Percentiles rank a stretch among this genome's conserved stretches.
These are phyloP conservation scores for Ophiostoma piceae DNA, from an alignment of 2,329 filamentous ascomycete genomes.

Conservation along the genomic window DNA sequence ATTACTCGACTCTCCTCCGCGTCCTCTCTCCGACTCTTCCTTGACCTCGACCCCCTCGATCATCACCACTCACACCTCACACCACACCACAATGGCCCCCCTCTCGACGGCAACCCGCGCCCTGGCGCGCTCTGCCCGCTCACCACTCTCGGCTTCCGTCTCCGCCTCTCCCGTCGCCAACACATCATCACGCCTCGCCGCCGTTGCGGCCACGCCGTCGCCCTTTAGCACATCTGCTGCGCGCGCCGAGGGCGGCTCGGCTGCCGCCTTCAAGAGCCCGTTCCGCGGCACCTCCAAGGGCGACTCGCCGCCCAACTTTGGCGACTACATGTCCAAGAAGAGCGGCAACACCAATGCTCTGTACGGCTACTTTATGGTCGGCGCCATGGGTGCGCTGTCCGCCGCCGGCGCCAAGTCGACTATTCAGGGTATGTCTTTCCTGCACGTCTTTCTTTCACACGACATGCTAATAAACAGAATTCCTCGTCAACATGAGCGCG, in stretches of 20 bases:
- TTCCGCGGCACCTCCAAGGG: slow-evolving; percentile 56
- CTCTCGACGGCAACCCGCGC: slow-evolving; percentile 63
- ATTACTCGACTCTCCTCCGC: not conserved
- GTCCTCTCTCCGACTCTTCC: no score
- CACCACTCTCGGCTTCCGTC: slow-evolving; percentile 14
- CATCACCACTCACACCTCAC: slow-evolving; percentile 25
- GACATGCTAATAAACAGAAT: slow-evolving; percentile 57
- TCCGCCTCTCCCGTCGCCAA: slow-evolving; percentile 34
- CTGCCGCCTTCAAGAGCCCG: slow-evolving; percentile 53
- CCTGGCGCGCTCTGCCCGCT: slow-evolving; percentile 52
- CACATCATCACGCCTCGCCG: slow-evolving; percentile 42
- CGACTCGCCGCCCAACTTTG: slow-evolving; percentile 80
- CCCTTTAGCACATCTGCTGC: slow-evolving; percentile 48
- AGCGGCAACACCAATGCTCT: slow-evolving; percentile 70
- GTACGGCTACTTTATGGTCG: slow-evolving; percentile 98
- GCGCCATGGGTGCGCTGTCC: slow-evolving; percentile 83
- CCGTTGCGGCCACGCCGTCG: slow-evolving; percentile 35
- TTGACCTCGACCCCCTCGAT: not conserved
- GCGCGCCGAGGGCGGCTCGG: slow-evolving; percentile 37
- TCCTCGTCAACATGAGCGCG: slow-evolving; percentile 99
- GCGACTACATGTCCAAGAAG: slow-evolving; percentile 72
- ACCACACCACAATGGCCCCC: slow-evolving; percentile 54
- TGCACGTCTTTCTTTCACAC: not conserved
- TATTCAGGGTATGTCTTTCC: slow-evolving; percentile 72
- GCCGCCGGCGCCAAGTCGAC: slow-evolving; percentile 96